Conservation (phyloP, 163 green algal species). For the Scenedesmus sp. region DNA sequence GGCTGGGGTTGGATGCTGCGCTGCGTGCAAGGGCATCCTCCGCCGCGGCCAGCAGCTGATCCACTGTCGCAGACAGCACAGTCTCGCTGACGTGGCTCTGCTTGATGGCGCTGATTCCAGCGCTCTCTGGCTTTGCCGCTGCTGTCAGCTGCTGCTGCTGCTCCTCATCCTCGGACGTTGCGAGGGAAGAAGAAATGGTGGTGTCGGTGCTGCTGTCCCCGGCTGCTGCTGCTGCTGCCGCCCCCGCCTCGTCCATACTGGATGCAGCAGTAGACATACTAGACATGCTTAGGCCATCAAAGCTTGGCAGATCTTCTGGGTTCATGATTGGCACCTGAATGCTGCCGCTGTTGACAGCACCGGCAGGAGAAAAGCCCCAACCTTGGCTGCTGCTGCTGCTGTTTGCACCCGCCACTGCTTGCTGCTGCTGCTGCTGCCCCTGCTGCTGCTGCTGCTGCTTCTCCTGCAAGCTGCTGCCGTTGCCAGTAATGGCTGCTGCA, state of each 20-base stretch:
- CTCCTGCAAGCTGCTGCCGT: conserved; percentile 13
- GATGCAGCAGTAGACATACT: not conserved
- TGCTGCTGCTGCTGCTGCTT: conserved; percentile 20
- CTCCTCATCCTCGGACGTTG: not conserved
- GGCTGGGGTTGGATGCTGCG: not conserved
- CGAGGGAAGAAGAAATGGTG: not conserved
- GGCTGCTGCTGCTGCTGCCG: conserved; percentile 2
- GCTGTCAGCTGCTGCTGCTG: not conserved
- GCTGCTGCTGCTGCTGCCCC: not conserved
- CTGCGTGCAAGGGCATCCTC: conserved; percentile 47
- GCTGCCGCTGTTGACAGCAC: not conserved
- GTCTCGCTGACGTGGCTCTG: conserved; percentile 48
- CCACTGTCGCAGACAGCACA: conserved; percentile 46
- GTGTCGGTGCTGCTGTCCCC: conserved; percentile 29
- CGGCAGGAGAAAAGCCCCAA: not conserved
- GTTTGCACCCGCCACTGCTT: not conserved
- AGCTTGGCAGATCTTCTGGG: conserved; percentile 44
- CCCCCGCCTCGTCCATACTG: not conserved
- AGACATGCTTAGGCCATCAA: not conserved
- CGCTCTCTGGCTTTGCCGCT: not conserved
- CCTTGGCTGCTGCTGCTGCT: not conserved
- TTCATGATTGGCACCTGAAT: conserved; percentile 49
- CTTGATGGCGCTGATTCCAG: conserved; percentile 31
- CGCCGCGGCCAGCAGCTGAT: conserved; percentile 45
- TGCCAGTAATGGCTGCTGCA: not conserved